A percentile compares a stretch with the other conserved stretches of the same genome.
Evolutionary conservation across 2,329 filamentous ascomycete genomes (phyloP).

Genomic region (Diaporthe velutina): DNA sequence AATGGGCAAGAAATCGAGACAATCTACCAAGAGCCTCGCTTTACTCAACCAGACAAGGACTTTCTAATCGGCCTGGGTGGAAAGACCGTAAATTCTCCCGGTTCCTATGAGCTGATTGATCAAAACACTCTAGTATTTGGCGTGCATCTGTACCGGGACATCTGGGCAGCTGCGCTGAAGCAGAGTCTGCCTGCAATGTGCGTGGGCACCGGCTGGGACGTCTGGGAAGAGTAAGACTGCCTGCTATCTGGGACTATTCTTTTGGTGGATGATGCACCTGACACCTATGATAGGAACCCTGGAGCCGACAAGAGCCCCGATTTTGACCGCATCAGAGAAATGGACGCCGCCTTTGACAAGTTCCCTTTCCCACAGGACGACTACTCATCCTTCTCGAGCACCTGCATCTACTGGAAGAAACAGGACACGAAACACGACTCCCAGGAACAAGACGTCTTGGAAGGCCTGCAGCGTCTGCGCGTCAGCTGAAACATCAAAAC

Average conservation of each 20-base stretch:
- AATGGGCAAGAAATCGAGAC: slow-evolving; percentile 53
- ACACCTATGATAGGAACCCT: neutral
- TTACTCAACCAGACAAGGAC: slow-evolving; percentile 59
- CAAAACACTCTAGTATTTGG: slow-evolving; percentile 68
- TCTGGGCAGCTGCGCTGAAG: slow-evolving; percentile 65
- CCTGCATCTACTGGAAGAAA: slow-evolving; percentile 55
- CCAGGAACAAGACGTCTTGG: neutral
- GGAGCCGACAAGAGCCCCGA: slow-evolving; percentile 41
- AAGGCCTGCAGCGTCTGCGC: neutral
- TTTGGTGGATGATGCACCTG: neutral
- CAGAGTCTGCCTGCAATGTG: slow-evolving; percentile 64
- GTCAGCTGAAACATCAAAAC: neutral
- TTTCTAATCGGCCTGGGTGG: slow-evolving; percentile 71
- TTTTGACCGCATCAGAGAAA: slow-evolving; percentile 49
- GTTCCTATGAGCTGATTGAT: slow-evolving; percentile 64
- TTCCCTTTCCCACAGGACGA: slow-evolving; percentile 55
- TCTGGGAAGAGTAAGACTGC: slow-evolving; percentile 62
- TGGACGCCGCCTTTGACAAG: slow-evolving; percentile 49
- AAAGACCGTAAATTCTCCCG: slow-evolving; percentile 62
- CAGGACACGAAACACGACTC: neutral
- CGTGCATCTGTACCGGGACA: slow-evolving; percentile 69
- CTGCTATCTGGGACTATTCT: neutral
- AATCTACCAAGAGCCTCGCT: slow-evolving; percentile 68
- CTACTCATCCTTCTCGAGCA: slow-evolving; percentile 55
- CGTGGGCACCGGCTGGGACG: slow-evolving; percentile 67